These are phyloP conservation scores for Conticribra guillardii DNA, from an alignment of 108 stramenopile genomes.

Conservation along the genomic window DNA sequence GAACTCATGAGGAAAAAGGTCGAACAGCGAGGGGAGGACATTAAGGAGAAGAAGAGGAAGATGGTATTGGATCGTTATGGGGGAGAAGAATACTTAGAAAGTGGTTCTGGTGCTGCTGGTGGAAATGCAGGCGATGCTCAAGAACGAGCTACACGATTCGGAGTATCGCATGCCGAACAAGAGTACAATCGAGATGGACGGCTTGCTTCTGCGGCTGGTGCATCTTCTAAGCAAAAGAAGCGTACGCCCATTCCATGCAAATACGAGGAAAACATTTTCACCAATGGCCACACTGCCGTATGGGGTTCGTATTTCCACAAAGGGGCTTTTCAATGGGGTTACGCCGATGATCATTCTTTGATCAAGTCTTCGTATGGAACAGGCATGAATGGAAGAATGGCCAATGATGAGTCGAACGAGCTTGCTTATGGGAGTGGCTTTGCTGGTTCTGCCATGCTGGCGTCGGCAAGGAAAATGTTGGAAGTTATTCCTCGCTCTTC, in stretches of 20 bases:
- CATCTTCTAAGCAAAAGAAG: conserved; percentile 39
- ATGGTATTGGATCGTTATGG: conserved; percentile 95
- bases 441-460: conserved; percentile 81
- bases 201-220: conserved; percentile 50
- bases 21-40: conserved; percentile 73
- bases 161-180: conserved; percentile 69
- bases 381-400: conserved; percentile 89
- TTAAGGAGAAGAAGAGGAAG: conserved; percentile 78
- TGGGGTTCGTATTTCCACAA: conserved; percentile 98
- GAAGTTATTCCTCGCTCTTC: conserved; percentile 59
- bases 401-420: conserved; percentile 91
- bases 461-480: conserved; percentile 85
- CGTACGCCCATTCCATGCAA: conserved; percentile 74
- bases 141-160: conserved; percentile 79
- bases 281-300: conserved; percentile 92
- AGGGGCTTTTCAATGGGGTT: conserved; percentile 95
- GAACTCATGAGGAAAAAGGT: conserved; percentile 91
- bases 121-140: conserved; percentile 15
- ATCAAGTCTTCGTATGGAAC: conserved; percentile 92
- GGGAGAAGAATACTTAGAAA: conserved; percentile 85
- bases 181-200: conserved; percentile 91
- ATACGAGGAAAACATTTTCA: conserved; percentile 95
- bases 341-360: conserved; percentile 95
- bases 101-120: conserved; percentile 1
- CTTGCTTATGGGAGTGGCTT: conserved; percentile 74